Evolutionary conservation across 352 stramenopile species (phyloP).

Genomic region (Pythium aristosporum): DNA sequence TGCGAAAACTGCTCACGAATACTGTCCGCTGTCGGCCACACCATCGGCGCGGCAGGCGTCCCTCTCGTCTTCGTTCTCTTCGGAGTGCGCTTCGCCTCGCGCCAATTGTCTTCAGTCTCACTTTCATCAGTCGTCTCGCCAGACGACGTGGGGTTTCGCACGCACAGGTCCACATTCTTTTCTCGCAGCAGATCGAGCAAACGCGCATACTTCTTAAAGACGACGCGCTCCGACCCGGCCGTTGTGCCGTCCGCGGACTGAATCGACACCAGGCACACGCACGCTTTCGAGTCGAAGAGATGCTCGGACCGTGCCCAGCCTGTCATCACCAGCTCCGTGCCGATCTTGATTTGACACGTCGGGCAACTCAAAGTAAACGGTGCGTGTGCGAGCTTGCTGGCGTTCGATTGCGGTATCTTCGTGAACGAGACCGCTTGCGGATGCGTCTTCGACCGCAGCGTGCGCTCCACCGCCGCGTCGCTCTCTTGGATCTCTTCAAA

Average conservation of each 20-base stretch:
- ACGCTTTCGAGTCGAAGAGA: constrained; percentile 54
- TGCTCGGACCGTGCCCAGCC: constrained; percentile 30
- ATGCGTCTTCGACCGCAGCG: constrained; percentile 12
- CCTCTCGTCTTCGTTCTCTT: constrained; percentile 1
- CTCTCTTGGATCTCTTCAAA: constrained; percentile 26
- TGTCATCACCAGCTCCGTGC: constrained; percentile 39
- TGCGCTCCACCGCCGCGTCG: constrained; percentile 19
- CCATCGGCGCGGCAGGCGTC: constrained; percentile 12
- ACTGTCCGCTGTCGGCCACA: constrained; percentile 31
- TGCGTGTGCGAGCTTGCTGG: constrained; percentile 37
- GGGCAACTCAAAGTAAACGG: constrained; percentile 58
- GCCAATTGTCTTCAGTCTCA: not conserved
- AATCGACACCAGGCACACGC: constrained; percentile 25
- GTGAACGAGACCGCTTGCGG: constrained; percentile 27
- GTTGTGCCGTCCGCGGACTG: constrained; percentile 4
- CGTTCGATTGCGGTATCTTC: constrained; percentile 39
- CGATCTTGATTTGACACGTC: constrained; percentile 48
- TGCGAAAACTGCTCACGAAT: constrained; percentile 17
- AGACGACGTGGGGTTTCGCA: constrained; percentile 5
- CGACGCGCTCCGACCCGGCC: constrained; percentile 4
- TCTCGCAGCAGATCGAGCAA: constrained; percentile 10
- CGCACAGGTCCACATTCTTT: not conserved
- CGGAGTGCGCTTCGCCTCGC: not conserved
- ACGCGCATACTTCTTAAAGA: constrained; percentile 18
- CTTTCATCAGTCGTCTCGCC: not conserved